Base-by-base conservation (phyloP, 2,329 filamentous ascomycete genomes). In the Ophiostoma ulmi region DNA sequence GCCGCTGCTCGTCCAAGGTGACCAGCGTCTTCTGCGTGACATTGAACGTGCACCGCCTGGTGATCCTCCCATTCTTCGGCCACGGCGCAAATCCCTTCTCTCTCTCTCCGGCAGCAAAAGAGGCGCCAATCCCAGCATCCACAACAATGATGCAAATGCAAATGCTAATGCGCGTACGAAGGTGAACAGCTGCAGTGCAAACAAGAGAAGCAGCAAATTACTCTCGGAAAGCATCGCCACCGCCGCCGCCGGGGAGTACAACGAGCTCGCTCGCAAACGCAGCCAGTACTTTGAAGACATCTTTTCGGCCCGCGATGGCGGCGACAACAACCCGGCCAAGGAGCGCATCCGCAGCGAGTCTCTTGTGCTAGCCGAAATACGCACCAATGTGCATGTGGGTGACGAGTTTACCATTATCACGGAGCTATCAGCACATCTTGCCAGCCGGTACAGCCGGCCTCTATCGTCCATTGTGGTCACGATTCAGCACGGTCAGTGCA, bases 381-480 rank as follows among this genome's bases (percentile, higher is more conserved):
- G 84, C 76, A 87, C 88, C 5, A 91, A 90, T 74, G 85, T 86
- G 55, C 86, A 86, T 75, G 88, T 90, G 76, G 86, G 89, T 74
- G 90, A 94, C 77, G 90, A 94, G 75, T 90, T 88, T 76, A 88
- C 86, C 10, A 87, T 95, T 74, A 88, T 93, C 68, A 91, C 88
- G 13, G 88, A 91, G 76, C 83, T 97, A 22, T 90, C 91, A 3
- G 86, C 89, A 74, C 87, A 90, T 73, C 83, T 97, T 20, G 90
- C 92, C 1, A 85, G 87, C 72, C 87, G 92, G 66, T 97, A 93
- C 77, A 88, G 90, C 72, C 87, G 91, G 38, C 88, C 91, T 2
- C 85, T 92, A 71, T 87, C 88, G 2, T 91, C 88, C 10, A 88
- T 97, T 71, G 87, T 91, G 77, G 87, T 96, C 66, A 90, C 87